Percentiles rank a stretch among this genome's conserved stretches.
Evolutionary conservation across 768 basidiomycete species (phyloP).

Genomic region (Fibroporia radiculosa): DNA sequence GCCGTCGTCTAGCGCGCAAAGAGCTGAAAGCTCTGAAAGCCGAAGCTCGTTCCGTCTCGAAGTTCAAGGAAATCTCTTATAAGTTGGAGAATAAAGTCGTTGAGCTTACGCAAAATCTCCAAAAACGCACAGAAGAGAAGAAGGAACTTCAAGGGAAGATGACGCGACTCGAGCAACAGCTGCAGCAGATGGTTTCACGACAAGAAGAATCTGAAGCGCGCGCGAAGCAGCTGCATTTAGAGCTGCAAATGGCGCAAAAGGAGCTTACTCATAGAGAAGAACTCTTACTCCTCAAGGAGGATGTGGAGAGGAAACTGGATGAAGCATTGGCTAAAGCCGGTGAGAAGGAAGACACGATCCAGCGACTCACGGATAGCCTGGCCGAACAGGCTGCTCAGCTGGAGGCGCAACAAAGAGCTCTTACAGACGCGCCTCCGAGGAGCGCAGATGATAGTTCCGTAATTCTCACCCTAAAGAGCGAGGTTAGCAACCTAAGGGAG

Average conservation of each 20-base stretch:
- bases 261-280: conserved; percentile 69
- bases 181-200: conserved; percentile 76
- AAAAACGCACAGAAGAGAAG: conserved; percentile 86
- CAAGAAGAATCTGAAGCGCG: conserved; percentile 82
- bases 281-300: conserved; percentile 65
- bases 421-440: conserved; percentile 56
- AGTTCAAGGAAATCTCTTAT: conserved; percentile 98
- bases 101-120: conserved; percentile 91
- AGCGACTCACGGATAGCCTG: conserved; percentile 74
- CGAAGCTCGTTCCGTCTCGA: conserved; percentile 94
- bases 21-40: conserved; percentile 77
- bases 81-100: conserved; percentile 98
- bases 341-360: conserved; percentile 82
- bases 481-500: conserved; percentile 87
- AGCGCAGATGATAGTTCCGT: conserved; percentile 81
- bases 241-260: conserved; percentile 62
- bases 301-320: conserved; percentile 73
- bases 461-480: conserved; percentile 83
- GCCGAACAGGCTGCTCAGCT: conserved; percentile 64
- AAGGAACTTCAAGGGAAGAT: conserved; percentile 77
- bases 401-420: conserved; percentile 65
- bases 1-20: conserved; percentile 79
- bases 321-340: conserved; percentile 63
- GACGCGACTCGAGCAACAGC: conserved; percentile 72
- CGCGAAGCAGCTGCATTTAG: conserved; percentile 62